Evolutionary conservation across 73 alveolate species (phyloP), one percentile per base, ranked within the genome.

Genomic region (Effrenium voratum): DNA sequence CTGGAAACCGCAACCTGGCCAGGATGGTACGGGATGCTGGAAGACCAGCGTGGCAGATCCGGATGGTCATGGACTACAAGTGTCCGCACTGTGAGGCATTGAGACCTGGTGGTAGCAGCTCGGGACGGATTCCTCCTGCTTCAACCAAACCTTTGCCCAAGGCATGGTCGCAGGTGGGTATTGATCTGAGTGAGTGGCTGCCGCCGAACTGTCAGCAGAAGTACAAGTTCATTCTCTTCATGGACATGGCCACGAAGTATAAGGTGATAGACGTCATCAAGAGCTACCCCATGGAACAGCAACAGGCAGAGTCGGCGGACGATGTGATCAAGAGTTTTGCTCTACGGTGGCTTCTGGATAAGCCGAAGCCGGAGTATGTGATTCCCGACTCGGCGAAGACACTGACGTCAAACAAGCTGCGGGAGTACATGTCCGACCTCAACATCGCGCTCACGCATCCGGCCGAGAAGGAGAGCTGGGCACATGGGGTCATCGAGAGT

Each of bases 1-100:
- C 91, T 5, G 46, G 32, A 3, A 80, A 80, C 91, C 3, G 28
- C 49, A 80, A 80, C 32, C 46, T 80, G 72, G 91, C 91, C 0
- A 68, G 91, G 72, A 80, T 80, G 28, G 30, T 80, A 1, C 13
- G 70, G 1, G 91, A 80, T 46, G 91, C 91, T 46, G 91, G 91
- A 3, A 68, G 26, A 0, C 49, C 44, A 24, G 4, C 32, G 1
- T 80, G 91, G 91, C 15, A 80, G 45, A 47, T 80, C 0, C 32
- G 26, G 5, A 72, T 55, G 2, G 91, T 72, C 0, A 24, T 47
- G 0, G n/a, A 6, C 2, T 46, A 38, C 22, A 45, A 22, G 0
- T 80, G 91, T 47, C 68, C 43, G 0, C 72, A 45, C 3, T 80
- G 91, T 46, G 72, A 40, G 0, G 45, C 72, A 1, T 5, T 46